phyloP scores from a whole-genome alignment of 2,329 filamentous ascomycete species.

The Fusarium veterinarium region DNA sequence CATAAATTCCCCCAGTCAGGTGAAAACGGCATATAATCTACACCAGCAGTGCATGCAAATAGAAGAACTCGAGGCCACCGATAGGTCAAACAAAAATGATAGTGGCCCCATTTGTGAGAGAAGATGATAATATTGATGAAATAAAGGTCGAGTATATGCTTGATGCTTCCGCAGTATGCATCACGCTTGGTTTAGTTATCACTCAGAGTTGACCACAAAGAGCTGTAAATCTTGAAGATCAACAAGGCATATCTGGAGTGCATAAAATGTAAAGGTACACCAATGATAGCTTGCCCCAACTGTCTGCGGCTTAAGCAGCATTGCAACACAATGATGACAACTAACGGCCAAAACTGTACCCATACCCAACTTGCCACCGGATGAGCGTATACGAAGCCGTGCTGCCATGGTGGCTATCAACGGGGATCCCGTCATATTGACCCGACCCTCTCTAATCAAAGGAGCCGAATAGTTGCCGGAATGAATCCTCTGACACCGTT shows the following conservation, averaged over 20 bases:
- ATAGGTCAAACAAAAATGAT: background rate
- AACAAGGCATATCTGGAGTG: background rate
- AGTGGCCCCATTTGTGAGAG: background rate
- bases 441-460: background rate
- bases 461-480: constrained; percentile 55
- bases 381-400: background rate
- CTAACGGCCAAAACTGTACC: background rate
- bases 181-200: background rate
- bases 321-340: constrained; percentile 9
- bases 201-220: background rate
- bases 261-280: background rate
- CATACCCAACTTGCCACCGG: constrained; percentile 17
- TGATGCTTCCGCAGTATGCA: background rate
- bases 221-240: background rate
- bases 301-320: background rate
- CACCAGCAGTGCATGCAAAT: background rate
- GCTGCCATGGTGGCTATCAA: background rate
- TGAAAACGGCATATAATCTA: background rate
- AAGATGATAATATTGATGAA: too few relatives aligned
- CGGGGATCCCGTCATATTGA: background rate
- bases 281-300: background rate
- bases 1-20: background rate
- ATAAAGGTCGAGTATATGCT: background rate
- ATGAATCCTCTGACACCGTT: constrained; percentile 88
- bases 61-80: background rate